Conservation (phyloP, 768 basidiomycete species). For the Chlorophyllum brunneum region DNA sequence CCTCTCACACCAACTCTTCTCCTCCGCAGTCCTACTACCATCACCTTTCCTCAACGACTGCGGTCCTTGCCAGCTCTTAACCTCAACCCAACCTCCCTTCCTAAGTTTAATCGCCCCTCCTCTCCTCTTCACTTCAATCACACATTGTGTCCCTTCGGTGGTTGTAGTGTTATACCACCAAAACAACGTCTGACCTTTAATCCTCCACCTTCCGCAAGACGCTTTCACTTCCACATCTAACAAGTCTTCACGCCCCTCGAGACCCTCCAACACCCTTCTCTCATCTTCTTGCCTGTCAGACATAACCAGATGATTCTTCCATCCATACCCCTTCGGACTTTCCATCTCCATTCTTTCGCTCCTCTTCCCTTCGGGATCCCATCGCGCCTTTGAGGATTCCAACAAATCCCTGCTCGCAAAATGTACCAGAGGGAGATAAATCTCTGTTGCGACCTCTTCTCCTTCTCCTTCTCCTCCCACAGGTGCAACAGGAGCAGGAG, state of each 20-base stretch:
- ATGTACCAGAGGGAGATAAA: slow-evolving; percentile 89
- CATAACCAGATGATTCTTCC: background rate
- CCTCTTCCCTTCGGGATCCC: slow-evolving; percentile 10
- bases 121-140: slow-evolving; percentile 26
- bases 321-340: slow-evolving; percentile 4
- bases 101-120: slow-evolving; percentile 25
- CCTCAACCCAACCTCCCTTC: slow-evolving; percentile 15
- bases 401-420: slow-evolving; percentile 52
- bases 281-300: background rate
- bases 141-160: slow-evolving; percentile 28
- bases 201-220: slow-evolving; percentile 36
- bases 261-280: slow-evolving; percentile 15
- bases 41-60: too few species aligned
- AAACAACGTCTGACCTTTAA: slow-evolving; percentile 45
- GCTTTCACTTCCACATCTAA: slow-evolving; percentile 44
- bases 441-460: slow-evolving; percentile 68
- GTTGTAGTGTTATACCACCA: slow-evolving; percentile 54
- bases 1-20: slow-evolving; percentile 13
- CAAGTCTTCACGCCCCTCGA: slow-evolving; percentile 19
- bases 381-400: slow-evolving; percentile 12
- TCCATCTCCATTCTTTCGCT: slow-evolving; percentile 4
- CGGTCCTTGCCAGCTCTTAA: too few species aligned
- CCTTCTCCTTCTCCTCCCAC: slow-evolving; percentile 24
- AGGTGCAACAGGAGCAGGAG: slow-evolving; percentile 44
- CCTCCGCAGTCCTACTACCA: slow-evolving; percentile 1